Conservation (phyloP, 2,329 filamentous ascomycete species). For the Apiospora sp. region DNA sequence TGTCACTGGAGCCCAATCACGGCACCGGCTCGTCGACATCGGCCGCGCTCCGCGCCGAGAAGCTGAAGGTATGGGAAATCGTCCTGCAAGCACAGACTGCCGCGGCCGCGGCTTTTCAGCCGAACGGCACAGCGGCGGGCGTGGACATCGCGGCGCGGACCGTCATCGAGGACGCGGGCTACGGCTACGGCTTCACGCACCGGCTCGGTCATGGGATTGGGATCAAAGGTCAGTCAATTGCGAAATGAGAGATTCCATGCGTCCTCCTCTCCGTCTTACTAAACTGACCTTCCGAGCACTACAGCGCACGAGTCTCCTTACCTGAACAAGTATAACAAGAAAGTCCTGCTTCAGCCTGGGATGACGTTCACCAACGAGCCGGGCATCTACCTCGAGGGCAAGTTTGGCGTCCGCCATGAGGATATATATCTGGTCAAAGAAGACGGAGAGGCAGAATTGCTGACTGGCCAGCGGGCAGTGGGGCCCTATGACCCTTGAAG, state of each 20-base stretch:
- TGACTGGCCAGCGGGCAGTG: constrained; percentile 60
- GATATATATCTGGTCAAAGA: constrained; percentile 66
- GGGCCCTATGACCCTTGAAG: constrained; percentile 59
- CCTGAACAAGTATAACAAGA: constrained; percentile 67
- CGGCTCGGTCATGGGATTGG: constrained; percentile 70
- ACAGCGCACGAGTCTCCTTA: constrained; percentile 69
- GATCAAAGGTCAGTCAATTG: constrained; percentile 55
- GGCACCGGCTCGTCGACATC: neutral
- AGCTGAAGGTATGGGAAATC: constrained; percentile 65
- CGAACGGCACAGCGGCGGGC: constrained; percentile 62
- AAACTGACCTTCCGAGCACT: neutral
- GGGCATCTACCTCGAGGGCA: constrained; percentile 66
- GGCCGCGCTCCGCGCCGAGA: constrained; percentile 50
- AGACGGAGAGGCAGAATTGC: constrained; percentile 59
- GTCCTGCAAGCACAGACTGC: constrained; percentile 69
- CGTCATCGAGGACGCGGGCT: constrained; percentile 65
- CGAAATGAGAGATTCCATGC: no score
- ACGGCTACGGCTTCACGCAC: constrained; percentile 67
- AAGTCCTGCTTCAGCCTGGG: constrained; percentile 55
- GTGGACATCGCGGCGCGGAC: constrained; percentile 67
- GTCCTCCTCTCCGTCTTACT: no score
- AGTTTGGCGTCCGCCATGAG: constrained; percentile 70
- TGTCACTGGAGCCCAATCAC: no score
- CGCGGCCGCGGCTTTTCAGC: constrained; percentile 57
- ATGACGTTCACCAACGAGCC: constrained; percentile 73